Base-by-base conservation (phyloP, 176 grass and related monocot genomes). In the Rhynchospora tenuis region DNA sequence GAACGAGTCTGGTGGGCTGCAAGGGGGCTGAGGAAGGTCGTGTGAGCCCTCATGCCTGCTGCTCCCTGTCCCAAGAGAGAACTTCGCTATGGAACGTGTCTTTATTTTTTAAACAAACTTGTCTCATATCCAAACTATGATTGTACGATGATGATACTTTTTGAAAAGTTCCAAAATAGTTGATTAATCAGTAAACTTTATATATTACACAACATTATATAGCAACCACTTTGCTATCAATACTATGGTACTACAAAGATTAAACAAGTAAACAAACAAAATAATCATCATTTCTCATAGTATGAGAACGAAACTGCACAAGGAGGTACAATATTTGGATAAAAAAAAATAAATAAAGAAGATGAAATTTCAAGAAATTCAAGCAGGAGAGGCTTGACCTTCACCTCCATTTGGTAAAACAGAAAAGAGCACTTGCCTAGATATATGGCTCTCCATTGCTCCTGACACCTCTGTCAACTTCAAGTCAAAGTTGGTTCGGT, bases 361-460 rank as follows among this genome's bases (percentile, higher is more conserved):
- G 14, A 47, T 44, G 22, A 29, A 31, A 59, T 50, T 33, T 38
- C 33, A 70, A 26, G 29, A 82, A 51, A 65, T 16, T 87, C 77
- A 93, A 2, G 68, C 84, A 19, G 88, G 85, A 74, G 88, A 92
- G 80, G 38, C 70, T 71, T 97, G 88, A 45, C 92, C 87, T 63
- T 98, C 90, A 3, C 71, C 50, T 15, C 85, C 87, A 64, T 93
- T 94, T 63, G 89, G 85, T 86, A 99, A 45, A 29, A 93, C 81
- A 62, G 96, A 90, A 82, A 86, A 90, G 8, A 99, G 44, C 42
- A 99, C 91, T 85, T 99, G 91, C 64, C 91, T 95, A 16, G 96
- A 90, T 27, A 95, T 88, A 82, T 95, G 88, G 44, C 86, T 89
- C 78, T 99, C 96, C 60, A 95, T 85, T 83, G 93, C 96, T 82